Evolutionary conservation across 768 basidiomycete genomes (phyloP).

Genomic region (Mycena vitilis): DNA sequence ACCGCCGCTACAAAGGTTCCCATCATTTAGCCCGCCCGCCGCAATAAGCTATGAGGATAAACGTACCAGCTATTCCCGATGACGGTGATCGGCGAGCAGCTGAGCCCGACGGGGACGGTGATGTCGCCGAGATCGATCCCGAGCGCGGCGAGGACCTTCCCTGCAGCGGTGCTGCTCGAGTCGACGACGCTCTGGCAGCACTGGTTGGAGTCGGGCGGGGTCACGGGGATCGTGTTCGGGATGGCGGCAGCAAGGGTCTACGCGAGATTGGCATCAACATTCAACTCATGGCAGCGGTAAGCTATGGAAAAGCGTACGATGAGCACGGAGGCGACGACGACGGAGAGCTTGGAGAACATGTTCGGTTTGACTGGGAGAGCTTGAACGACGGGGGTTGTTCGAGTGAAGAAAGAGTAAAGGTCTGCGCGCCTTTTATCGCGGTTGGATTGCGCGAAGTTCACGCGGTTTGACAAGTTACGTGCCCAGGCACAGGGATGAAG

Average conservation of each 20-base stretch:
- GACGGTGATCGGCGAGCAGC: constrained; percentile 33
- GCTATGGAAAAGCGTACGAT: background rate
- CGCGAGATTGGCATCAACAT: too few relatives aligned
- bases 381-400: constrained; percentile 27
- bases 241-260: constrained; percentile 36
- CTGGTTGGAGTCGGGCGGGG: constrained; percentile 24
- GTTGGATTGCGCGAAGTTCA: background rate
- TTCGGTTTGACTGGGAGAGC: constrained; percentile 17
- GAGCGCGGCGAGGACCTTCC: constrained; percentile 6
- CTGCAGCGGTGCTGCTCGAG: constrained; percentile 24
- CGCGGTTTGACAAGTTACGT: background rate
- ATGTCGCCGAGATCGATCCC: constrained; percentile 26
- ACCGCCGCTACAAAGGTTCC: background rate
- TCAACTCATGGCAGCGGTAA: background rate
- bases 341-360: constrained; percentile 30
- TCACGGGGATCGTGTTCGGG: constrained; percentile 14
- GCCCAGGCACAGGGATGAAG: background rate
- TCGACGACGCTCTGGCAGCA: constrained; percentile 30
- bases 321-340: constrained; percentile 15
- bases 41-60: too few relatives aligned
- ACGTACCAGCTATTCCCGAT: constrained; percentile 29
- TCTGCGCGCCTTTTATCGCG: constrained; percentile 4
- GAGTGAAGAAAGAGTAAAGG: constrained; percentile 6
- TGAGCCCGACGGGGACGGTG: constrained; percentile 26
- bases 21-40: too few relatives aligned